Percentiles rank a stretch among this genome's conserved stretches.
Evolutionary conservation across 2,329 filamentous ascomycete species (phyloP).

Genomic region (Cladosporium cucumerinum): DNA sequence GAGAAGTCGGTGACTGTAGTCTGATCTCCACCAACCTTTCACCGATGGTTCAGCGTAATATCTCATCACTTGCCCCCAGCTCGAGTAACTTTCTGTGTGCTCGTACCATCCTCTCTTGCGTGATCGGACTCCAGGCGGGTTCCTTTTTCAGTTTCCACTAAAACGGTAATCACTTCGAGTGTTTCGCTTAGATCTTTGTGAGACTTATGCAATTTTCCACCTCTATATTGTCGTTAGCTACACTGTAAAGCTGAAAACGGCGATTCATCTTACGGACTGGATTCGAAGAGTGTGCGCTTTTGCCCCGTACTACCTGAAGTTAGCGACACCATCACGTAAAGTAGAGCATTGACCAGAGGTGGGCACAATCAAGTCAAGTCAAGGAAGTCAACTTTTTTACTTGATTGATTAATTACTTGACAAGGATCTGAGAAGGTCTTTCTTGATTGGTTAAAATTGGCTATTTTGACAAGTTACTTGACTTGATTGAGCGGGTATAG

Average conservation of each 20-base stretch:
- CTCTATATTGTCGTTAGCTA: slow-evolving; percentile 3
- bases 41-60: too few relatives aligned
- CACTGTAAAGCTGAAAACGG: not conserved
- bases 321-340: too few relatives aligned
- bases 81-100: slow-evolving; percentile 3
- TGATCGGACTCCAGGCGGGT: slow-evolving; percentile 6
- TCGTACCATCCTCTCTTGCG: slow-evolving; percentile 2
- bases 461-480: too few relatives aligned
- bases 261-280: not conserved
- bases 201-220: slow-evolving; percentile 9
- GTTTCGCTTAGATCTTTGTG: not conserved
- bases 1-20: too few relatives aligned
- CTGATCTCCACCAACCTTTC: too few relatives aligned
- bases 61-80: slow-evolving; percentile 1
- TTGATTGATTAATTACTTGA: too few relatives aligned
- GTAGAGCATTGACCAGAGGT: too few relatives aligned
- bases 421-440: too few relatives aligned
- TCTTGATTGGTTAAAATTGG: too few relatives aligned
- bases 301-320: not conserved
- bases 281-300: slow-evolving; percentile 6
- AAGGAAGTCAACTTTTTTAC: too few relatives aligned
- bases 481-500: too few relatives aligned
- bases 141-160: slow-evolving; percentile 4
- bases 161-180: slow-evolving; percentile 7
- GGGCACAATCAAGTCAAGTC: too few relatives aligned